A percentile compares a stretch with the other conserved stretches of the same genome.
phyloP scores from a whole-genome alignment of 2,329 filamentous ascomycete genomes.

The Talaromyces sp. region DNA sequence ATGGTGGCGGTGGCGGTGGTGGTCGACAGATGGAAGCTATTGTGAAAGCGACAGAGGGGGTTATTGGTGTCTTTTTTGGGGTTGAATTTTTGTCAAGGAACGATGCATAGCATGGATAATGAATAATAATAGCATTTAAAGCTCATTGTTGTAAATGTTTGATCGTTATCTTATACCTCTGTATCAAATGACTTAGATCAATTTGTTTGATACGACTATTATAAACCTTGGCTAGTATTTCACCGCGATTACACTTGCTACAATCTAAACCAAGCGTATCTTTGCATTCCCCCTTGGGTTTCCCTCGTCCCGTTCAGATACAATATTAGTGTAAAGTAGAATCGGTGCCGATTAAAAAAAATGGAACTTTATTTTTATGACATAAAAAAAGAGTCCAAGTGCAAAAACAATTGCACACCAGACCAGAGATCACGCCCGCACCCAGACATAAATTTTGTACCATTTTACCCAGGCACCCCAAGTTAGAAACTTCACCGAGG shows the following conservation, averaged over 20 bases:
- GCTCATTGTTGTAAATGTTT: neutral
- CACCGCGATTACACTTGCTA: neutral
- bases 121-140: neutral
- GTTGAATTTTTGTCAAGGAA: neutral
- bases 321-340: neutral
- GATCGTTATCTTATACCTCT: neutral
- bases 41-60: conserved; percentile 30
- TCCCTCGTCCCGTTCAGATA: neutral
- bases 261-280: neutral
- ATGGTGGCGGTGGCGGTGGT: conserved; percentile 8
- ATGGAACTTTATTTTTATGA: conserved; percentile 8
- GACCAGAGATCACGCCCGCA: conserved; percentile 9
- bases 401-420: conserved; percentile 5
- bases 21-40: conserved; percentile 21
- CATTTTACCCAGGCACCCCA: conserved; percentile 1
- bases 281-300: neutral
- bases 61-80: conserved; percentile 28
- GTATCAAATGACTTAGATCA: neutral
- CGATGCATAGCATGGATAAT: neutral
- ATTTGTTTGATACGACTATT: too few species aligned
- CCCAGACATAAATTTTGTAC: conserved; percentile 8
- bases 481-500: neutral
- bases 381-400: conserved; percentile 8
- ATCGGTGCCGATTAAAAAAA: neutral
- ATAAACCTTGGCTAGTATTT: too few species aligned